Evolutionary conservation across 2,329 filamentous ascomycete genomes (phyloP).

Genomic region (Calonectria montana): DNA sequence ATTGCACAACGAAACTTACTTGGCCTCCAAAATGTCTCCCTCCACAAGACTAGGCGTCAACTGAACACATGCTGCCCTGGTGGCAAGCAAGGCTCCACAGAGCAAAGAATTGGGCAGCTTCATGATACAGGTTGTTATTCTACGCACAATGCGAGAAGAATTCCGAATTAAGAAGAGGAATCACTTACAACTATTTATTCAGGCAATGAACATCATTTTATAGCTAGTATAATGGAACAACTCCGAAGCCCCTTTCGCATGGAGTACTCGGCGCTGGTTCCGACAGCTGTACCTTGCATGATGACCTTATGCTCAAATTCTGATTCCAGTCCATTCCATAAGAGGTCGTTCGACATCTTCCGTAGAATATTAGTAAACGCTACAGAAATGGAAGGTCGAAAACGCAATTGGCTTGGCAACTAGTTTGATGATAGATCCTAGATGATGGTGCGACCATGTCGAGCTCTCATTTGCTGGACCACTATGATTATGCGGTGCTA

Average conservation of each 20-base stretch:
- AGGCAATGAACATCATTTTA: background rate
- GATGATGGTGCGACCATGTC: conserved; percentile 23
- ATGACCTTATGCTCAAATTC: conserved; percentile 6
- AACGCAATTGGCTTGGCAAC: conserved; percentile 30
- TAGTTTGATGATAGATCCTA: conserved; percentile 22
- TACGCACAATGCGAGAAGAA: background rate
- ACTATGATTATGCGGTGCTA: conserved; percentile 12
- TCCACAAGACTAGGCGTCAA: conserved; percentile 39
- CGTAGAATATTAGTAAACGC: conserved; percentile 27
- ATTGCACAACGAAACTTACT: conserved; percentile 18
- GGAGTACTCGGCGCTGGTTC: background rate
- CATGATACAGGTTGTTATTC: conserved; percentile 23
- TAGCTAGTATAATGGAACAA: conserved; percentile 23
- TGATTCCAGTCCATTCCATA: conserved; percentile 19
- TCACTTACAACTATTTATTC: background rate
- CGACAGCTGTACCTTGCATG: background rate
- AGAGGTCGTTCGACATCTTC: conserved; percentile 20
- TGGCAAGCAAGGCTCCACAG: conserved; percentile 36
- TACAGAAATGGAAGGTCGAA: conserved; percentile 40
- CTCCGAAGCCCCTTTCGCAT: background rate
- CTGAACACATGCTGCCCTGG: conserved; percentile 35
- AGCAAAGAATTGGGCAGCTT: conserved; percentile 36
- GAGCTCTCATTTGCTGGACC: conserved; percentile 24
- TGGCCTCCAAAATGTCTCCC: conserved; percentile 38
- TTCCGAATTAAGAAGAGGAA: background rate